Evolutionary conservation across 495 filamentous ascomycete species (phyloP).

Genomic region (Hypoxylon intermedium): DNA sequence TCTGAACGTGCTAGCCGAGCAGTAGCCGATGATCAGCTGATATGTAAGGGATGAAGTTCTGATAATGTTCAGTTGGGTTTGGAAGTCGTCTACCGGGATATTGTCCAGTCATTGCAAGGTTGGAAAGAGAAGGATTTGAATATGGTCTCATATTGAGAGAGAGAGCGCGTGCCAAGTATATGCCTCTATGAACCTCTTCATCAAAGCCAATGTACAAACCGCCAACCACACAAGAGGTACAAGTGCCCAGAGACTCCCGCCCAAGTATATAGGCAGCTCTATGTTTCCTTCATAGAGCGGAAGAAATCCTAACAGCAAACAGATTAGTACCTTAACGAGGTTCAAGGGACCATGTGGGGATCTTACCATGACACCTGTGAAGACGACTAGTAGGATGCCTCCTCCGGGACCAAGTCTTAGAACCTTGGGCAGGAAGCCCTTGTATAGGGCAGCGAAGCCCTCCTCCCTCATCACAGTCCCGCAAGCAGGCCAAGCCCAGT

Average conservation of each 20-base stretch:
- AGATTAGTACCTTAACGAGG: not conserved
- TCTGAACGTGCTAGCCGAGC: too few species aligned
- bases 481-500: conserved; percentile 92
- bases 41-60: too few species aligned
- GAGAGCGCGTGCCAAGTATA: conserved; percentile 13
- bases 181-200: conserved; percentile 24
- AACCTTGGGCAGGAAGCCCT: conserved; percentile 97
- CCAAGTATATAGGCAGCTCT: conserved; percentile 1
- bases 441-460: conserved; percentile 90
- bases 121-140: not conserved
- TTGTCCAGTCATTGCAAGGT: not conserved
- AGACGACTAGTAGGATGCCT: conserved; percentile 44
- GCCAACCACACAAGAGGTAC: conserved; percentile 1
- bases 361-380: conserved; percentile 34
- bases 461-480: conserved; percentile 90
- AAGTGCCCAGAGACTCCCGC: not conserved
- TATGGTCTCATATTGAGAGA: not conserved
- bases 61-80: not conserved
- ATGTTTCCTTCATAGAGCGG: conserved; percentile 30
- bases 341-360: not conserved
- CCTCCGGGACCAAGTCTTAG: conserved; percentile 86
- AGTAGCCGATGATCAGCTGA: too few species aligned
- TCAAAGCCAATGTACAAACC: conserved; percentile 25
- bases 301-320: conserved; percentile 27
- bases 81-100: not conserved